Evolutionary conservation across 2,329 filamentous ascomycete genomes (phyloP).

Genomic region (Talaromyces sp.): DNA sequence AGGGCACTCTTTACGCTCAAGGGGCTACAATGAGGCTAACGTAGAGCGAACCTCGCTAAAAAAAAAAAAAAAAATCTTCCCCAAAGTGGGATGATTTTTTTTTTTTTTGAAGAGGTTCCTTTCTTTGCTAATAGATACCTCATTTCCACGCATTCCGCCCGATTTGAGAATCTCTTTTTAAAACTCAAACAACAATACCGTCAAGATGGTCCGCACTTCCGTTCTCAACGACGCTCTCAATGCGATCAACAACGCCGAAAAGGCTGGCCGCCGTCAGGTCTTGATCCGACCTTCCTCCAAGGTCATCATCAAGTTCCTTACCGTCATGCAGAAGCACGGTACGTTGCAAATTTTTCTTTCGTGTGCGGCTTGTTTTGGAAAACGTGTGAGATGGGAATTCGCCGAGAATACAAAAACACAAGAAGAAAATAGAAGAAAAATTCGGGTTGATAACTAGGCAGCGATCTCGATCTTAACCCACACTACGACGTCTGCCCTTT

Average conservation of each 20-base stretch:
- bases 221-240: constrained; percentile 99
- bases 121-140: constrained; percentile 51
- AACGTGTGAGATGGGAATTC: constrained; percentile 4
- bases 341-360: constrained; percentile 45
- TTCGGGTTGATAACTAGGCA: constrained; percentile 99
- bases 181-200: constrained; percentile 42
- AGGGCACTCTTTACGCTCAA: constrained; percentile 65
- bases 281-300: constrained; percentile 97
- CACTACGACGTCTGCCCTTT: constrained; percentile 97
- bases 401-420: neutral
- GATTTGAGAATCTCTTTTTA: constrained; percentile 48
- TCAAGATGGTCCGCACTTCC: constrained; percentile 98
- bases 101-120: constrained; percentile 26
- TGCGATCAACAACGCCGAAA: constrained; percentile 99
- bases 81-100: constrained; percentile 5
- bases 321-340: constrained; percentile 99
- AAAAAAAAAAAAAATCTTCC: constrained; percentile 9
- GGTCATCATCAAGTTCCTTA: constrained; percentile 99
- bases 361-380: neutral
- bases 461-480: constrained; percentile 64
- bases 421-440: constrained; percentile 15
- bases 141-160: constrained; percentile 38
- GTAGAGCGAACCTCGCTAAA: neutral
- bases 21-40: constrained; percentile 57
- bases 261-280: constrained; percentile 98